A percentile compares a stretch with the other conserved stretches of the same genome.
phyloP scores from a whole-genome alignment of 495 filamentous ascomycete genomes.

The Penicillium coffeae region DNA sequence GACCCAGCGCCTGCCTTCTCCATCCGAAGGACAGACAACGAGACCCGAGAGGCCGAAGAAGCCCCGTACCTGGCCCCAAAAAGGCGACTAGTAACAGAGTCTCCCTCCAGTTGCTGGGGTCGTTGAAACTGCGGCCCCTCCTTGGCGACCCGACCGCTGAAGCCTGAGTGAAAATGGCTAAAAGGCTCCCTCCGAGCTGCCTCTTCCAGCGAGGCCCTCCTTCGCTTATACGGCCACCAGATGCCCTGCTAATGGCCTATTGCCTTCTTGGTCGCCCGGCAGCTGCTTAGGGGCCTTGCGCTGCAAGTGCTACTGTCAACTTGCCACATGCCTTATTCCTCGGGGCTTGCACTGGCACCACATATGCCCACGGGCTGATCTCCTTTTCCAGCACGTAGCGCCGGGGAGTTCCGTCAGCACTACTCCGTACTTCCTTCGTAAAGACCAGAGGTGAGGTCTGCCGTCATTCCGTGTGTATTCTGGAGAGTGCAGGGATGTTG shows the following conservation, averaged over 20 bases:
- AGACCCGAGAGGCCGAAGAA: too few species aligned
- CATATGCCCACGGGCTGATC: background rate
- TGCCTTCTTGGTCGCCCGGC: slow-evolving; percentile 23
- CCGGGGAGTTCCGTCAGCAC: too few species aligned
- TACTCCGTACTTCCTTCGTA: too few species aligned
- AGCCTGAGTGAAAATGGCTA: slow-evolving; percentile 2
- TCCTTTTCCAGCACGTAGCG: background rate
- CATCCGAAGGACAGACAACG: too few species aligned
- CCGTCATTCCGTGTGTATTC: too few species aligned
- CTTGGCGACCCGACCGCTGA: background rate
- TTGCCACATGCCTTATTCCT: slow-evolving; percentile 5
- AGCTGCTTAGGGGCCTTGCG: slow-evolving; percentile 18
- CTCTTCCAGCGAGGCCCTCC: background rate
- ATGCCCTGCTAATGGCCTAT: slow-evolving; percentile 8
- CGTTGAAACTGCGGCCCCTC: slow-evolving; percentile 1
- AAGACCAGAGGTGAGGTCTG: too few species aligned
- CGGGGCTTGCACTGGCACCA: background rate
- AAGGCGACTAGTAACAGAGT: slow-evolving; percentile 24
- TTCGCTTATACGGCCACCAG: background rate
- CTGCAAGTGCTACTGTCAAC: slow-evolving; percentile 9
- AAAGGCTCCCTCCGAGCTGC: too few species aligned
- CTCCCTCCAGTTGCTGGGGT: too few species aligned
- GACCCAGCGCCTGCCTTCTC: slow-evolving; percentile 7
- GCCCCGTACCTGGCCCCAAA: slow-evolving; percentile 9
- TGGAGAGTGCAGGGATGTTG: too few species aligned